Evolutionary conservation across 345 rosid species (phyloP).

Genomic region (Murraya paniculata): DNA sequence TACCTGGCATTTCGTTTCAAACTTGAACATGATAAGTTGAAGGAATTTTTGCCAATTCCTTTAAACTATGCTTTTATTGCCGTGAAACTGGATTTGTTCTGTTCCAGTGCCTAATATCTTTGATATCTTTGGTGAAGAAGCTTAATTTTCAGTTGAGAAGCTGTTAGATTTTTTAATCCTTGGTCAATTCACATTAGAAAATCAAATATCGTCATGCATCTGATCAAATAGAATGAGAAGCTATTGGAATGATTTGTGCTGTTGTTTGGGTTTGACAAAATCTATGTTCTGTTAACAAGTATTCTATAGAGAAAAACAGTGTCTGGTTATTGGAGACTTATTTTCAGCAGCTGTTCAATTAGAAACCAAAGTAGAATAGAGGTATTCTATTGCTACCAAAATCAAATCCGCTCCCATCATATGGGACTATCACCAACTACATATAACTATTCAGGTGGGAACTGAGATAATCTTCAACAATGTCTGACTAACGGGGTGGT

Average conservation of each 20-base stretch:
- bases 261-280: not conserved
- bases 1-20: not conserved
- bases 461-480: too few relatives aligned
- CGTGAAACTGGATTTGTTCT: not conserved
- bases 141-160: not conserved
- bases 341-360: not conserved
- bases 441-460: not conserved
- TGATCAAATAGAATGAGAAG: too few relatives aligned
- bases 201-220: not conserved
- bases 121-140: not conserved
- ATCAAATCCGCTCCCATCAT: not conserved
- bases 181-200: not conserved
- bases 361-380: not conserved
- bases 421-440: too few relatives aligned
- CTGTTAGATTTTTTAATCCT: not conserved
- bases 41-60: not conserved
- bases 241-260: not conserved
- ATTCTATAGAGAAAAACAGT: not conserved
- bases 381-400: not conserved
- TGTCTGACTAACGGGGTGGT: not conserved
- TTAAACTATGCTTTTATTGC: slow-evolving; percentile 2
- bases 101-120: not conserved
- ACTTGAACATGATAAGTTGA: slow-evolving; percentile 2
- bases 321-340: not conserved
- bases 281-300: not conserved